A percentile compares a stretch with the other conserved stretches of the same genome.
Conservation (phyloP, 768 basidiomycete species). For the Psilocybe tampanensis region DNA sequence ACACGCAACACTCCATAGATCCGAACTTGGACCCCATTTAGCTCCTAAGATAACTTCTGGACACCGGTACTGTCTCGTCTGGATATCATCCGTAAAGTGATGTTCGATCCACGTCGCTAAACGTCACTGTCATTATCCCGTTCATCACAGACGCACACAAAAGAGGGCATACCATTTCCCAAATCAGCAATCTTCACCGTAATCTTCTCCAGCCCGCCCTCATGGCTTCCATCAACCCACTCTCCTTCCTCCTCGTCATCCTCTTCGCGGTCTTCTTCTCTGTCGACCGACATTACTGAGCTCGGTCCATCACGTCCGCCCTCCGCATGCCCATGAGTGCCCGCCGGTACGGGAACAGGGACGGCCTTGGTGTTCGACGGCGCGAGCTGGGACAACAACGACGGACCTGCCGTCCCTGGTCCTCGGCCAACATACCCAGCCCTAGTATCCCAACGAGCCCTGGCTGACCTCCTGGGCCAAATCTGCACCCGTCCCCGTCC, state of each 20-base stretch:
- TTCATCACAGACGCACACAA: too few relatives aligned
- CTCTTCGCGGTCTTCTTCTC: too few relatives aligned
- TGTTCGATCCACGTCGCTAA: conserved; percentile 92
- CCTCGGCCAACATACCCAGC: too few relatives aligned
- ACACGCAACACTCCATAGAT: conserved; percentile 96
- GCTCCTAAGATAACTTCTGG: background rate
- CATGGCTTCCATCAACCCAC: too few relatives aligned
- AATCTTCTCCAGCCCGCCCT: conserved; percentile 51
- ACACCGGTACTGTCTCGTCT: conserved; percentile 71
- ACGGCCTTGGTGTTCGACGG: conserved; percentile 36
- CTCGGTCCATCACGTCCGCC: too few relatives aligned
- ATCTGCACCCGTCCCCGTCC: conserved; percentile 27
- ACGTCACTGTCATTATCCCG: too few relatives aligned
- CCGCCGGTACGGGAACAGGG: conserved; percentile 19
- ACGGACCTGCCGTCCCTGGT: conserved; percentile 15
- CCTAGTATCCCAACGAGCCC: too few relatives aligned
- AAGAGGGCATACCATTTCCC: conserved; percentile 74
- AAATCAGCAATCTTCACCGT: conserved; percentile 99
- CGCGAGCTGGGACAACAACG: too few relatives aligned
- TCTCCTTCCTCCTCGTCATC: too few relatives aligned
- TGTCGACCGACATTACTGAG: background rate
- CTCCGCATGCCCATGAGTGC: conserved; percentile 13
- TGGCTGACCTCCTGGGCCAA: conserved; percentile 40
- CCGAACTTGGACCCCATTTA: conserved; percentile 46
- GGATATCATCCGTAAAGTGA: conserved; percentile 98